Evolutionary conservation across 1,139 yeast genomes (phyloP).

Genomic region (Yamadazyma dendronema): DNA sequence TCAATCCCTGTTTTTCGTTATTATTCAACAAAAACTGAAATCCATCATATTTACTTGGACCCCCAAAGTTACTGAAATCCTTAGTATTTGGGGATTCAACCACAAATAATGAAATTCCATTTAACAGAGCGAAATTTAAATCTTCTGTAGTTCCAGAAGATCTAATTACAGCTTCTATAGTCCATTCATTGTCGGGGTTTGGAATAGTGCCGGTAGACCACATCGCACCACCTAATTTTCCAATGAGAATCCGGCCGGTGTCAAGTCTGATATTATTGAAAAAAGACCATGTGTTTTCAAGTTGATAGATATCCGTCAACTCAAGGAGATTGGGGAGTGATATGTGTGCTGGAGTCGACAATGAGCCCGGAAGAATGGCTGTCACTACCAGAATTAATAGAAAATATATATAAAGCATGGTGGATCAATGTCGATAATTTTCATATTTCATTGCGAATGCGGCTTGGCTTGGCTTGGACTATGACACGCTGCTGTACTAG

Average conservation of each 20-base stretch:
- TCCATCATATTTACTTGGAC: constrained; percentile 57
- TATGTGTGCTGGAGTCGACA: constrained; percentile 11
- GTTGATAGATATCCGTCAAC: constrained; percentile 20
- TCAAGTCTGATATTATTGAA: constrained; percentile 29
- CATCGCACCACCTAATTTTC: constrained; percentile 43
- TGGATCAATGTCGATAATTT: constrained; percentile 1
- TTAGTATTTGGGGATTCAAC: constrained; percentile 23
- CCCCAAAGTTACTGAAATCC: constrained; percentile 41
- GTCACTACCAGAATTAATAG: background rate
- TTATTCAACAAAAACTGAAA: constrained; percentile 54
- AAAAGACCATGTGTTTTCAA: constrained; percentile 29
- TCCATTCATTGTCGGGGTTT: constrained; percentile 45
- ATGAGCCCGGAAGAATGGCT: constrained; percentile 2
- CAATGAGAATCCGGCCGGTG: constrained; percentile 40
- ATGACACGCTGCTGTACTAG: background rate
- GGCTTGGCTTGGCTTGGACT: too few relatives aligned
- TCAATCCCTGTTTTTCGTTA: constrained; percentile 49
- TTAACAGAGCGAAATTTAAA: constrained; percentile 26
- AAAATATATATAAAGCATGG: background rate
- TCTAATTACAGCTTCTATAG: constrained; percentile 61
- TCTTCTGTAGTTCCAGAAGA: constrained; percentile 45
- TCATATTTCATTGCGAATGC: background rate
- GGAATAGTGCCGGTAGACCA: constrained; percentile 45
- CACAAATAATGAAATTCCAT: constrained; percentile 56
- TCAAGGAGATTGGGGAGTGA: constrained; percentile 36